Conservation (phyloP, 352 stramenopile genomes). For the Globisporangium spinosum region DNA sequence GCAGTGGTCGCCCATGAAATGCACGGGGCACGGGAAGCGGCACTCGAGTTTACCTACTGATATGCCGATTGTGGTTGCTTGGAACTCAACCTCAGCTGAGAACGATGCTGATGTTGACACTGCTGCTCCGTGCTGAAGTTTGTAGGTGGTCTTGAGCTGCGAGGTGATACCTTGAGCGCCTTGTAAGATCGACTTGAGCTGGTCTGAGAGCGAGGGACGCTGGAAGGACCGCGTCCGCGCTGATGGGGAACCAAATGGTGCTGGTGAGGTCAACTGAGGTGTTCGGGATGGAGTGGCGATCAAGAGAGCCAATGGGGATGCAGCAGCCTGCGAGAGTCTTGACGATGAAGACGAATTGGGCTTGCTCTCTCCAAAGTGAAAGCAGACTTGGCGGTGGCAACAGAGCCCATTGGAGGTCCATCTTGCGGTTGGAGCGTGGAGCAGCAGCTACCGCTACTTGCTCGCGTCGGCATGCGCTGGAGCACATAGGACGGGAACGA, state of each 20-base stretch:
- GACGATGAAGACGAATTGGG: neutral
- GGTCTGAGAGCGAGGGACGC: slow-evolving; percentile 55
- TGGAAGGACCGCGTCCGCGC: slow-evolving; percentile 8
- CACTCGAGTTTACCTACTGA: slow-evolving; percentile 54
- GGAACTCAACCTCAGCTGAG: slow-evolving; percentile 14
- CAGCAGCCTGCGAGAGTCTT: neutral
- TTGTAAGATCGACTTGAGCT: slow-evolving; percentile 57
- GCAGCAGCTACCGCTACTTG: neutral
- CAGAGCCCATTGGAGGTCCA: neutral
- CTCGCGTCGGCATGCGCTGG: slow-evolving; percentile 21
- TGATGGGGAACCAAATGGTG: neutral
- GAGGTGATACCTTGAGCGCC: slow-evolving; percentile 44
- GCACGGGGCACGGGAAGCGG: slow-evolving; percentile 55
- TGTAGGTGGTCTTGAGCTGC: slow-evolving; percentile 43
- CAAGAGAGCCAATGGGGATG: neutral
- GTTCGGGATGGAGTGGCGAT: slow-evolving; percentile 9
- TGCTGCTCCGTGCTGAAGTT: slow-evolving; percentile 23
- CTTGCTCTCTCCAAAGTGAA: neutral
- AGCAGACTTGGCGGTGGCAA: neutral
- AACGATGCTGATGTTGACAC: neutral
- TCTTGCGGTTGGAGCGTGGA: neutral
- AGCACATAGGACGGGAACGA: slow-evolving; percentile 58
- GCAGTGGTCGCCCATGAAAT: slow-evolving; percentile 48
- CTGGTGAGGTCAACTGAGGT: neutral
- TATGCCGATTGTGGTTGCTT: slow-evolving; percentile 50